These are phyloP conservation scores for Zymoseptoria ardabiliae DNA, from an alignment of 2,329 filamentous ascomycete species.

Conservation along the genomic window DNA sequence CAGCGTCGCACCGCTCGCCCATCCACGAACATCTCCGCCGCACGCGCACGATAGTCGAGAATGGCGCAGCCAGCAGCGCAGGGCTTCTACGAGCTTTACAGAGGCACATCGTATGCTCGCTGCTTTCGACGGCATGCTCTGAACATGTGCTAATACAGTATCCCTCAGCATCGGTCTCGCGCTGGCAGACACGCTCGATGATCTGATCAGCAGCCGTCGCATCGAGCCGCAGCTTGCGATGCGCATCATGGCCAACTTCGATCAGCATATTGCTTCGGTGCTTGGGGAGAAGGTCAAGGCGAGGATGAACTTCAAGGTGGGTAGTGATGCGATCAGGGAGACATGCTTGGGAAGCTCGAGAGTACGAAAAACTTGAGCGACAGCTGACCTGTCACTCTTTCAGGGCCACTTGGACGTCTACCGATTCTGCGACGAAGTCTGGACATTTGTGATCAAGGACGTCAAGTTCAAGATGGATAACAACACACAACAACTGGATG, in stretches of 20 bases:
- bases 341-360: background rate
- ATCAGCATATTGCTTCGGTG: slow-evolving; percentile 84
- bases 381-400: background rate
- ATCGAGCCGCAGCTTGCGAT: slow-evolving; percentile 98
- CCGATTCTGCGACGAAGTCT: slow-evolving; percentile 98
- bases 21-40: background rate
- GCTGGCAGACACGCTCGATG: slow-evolving; percentile 93
- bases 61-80: slow-evolving; percentile 25
- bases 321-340: background rate
- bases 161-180: slow-evolving; percentile 73
- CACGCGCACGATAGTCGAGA: slow-evolving; percentile 1
- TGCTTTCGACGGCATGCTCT: slow-evolving; percentile 11
- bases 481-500: slow-evolving; percentile 59
- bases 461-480: slow-evolving; percentile 94
- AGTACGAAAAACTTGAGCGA: background rate
- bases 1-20: background rate
- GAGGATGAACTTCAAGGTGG: slow-evolving; percentile 88
- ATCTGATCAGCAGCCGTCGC: slow-evolving; percentile 85
- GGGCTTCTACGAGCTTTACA: slow-evolving; percentile 88
- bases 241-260: slow-evolving; percentile 95
- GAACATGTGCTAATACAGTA: slow-evolving; percentile 4
- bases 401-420: slow-evolving; percentile 97
- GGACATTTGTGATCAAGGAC: slow-evolving; percentile 98
- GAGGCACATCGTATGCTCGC: slow-evolving; percentile 78
- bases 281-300: slow-evolving; percentile 88